A percentile compares a stretch with the other conserved stretches of the same genome.
Conservation (phyloP, 441 rosid species). For the Capsella rubella region DNA sequence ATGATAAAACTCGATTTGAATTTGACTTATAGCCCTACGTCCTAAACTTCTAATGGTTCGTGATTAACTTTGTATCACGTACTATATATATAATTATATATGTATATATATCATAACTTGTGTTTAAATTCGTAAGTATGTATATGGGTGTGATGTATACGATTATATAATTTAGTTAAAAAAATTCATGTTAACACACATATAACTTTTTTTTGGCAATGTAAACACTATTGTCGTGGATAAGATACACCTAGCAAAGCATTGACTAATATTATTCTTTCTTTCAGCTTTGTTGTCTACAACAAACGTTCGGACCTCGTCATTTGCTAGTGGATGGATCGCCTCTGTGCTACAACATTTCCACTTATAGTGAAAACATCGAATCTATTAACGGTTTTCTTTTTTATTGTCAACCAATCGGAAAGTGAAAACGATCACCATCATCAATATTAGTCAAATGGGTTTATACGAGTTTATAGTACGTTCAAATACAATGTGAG, state of each 20-base stretch:
- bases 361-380: neutral
- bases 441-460: neutral
- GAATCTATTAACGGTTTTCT: neutral
- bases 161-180: neutral
- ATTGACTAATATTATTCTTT: neutral
- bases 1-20: neutral
- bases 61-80: neutral
- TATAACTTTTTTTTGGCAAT: neutral
- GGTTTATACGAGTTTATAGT: neutral
- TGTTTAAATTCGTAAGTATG: neutral
- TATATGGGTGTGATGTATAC: neutral
- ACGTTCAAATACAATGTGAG: neutral
- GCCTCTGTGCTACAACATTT: neutral
- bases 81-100: too few relatives aligned
- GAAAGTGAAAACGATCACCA: neutral
- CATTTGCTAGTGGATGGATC: neutral
- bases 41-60: neutral
- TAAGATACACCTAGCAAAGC: neutral
- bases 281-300: neutral
- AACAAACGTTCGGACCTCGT: neutral
- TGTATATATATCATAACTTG: neutral
- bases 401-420: neutral
- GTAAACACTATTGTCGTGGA: neutral
- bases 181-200: neutral
- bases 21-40: neutral